Percentiles rank a stretch among this genome's conserved stretches.
Evolutionary conservation across 2,329 filamentous ascomycete genomes (phyloP).

Genomic region (Purpureocillium takamizusanense): DNA sequence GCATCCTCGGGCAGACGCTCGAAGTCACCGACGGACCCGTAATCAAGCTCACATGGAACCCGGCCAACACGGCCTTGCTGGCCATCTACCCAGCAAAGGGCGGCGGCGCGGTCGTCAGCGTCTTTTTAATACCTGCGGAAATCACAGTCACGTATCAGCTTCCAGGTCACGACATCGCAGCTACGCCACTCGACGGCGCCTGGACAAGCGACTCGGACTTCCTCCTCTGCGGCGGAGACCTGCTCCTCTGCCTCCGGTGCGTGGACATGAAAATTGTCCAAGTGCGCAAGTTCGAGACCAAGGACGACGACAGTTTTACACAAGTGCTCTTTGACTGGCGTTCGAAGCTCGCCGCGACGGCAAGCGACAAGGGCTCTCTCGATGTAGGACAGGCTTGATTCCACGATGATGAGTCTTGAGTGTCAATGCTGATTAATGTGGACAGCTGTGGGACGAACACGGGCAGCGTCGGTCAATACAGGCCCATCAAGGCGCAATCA

Average conservation of each 20-base stretch:
- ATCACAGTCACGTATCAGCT: constrained; percentile 37
- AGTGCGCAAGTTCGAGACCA: constrained; percentile 41
- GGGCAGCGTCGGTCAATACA: constrained; percentile 47
- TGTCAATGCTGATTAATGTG: constrained; percentile 4
- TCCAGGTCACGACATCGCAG: constrained; percentile 37
- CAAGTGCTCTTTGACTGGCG: constrained; percentile 48
- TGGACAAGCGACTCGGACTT: constrained; percentile 54
- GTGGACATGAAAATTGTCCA: constrained; percentile 35
- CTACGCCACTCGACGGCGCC: constrained; percentile 45
- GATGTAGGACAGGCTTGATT: constrained; percentile 39
- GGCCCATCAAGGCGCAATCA: constrained; percentile 50
- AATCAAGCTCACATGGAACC: constrained; percentile 54
- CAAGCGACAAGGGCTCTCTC: constrained; percentile 49
- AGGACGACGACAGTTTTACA: constrained; percentile 42
- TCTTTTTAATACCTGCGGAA: constrained; percentile 44
- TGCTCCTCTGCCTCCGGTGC: constrained; percentile 40
- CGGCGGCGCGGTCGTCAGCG: constrained; percentile 45
- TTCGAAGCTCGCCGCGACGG: constrained; percentile 46
- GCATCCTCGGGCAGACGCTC: constrained; percentile 41
- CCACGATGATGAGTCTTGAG: neutral
- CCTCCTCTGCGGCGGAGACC: constrained; percentile 47
- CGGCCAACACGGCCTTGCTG: constrained; percentile 43
- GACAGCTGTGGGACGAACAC: constrained; percentile 44
- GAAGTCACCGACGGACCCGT: constrained; percentile 52
- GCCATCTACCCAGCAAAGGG: constrained; percentile 46